Percentiles rank a stretch among this genome's conserved stretches.
Evolutionary conservation across 2,329 filamentous ascomycete genomes (phyloP).

Genomic region (Myriosclerotinia curreyana): DNA sequence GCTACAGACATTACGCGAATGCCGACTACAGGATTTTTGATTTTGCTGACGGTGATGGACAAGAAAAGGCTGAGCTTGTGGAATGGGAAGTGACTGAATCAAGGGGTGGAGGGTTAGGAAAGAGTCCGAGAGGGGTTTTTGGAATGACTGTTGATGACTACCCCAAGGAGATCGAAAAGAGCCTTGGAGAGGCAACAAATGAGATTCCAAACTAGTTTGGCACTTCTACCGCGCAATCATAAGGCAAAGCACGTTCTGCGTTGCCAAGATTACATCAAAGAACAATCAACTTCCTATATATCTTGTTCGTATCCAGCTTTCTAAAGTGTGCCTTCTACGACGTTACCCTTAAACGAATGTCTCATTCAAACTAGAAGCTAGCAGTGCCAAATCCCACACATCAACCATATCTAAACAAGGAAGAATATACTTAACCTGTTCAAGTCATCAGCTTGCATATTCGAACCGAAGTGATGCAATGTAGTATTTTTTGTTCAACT

Average conservation of each 20-base stretch:
- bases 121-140: conserved; percentile 32
- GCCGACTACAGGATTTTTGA: conserved; percentile 39
- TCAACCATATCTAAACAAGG: background rate
- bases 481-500: background rate
- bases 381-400: too few species aligned
- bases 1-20: conserved; percentile 34
- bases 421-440: background rate
- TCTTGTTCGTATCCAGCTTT: background rate
- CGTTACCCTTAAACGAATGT: background rate
- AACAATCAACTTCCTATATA: background rate
- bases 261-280: background rate
- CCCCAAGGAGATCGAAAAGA: conserved; percentile 6
- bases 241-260: background rate
- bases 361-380: background rate
- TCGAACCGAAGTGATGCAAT: background rate
- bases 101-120: conserved; percentile 37
- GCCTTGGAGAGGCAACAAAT: conserved; percentile 24
- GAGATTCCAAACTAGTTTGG: conserved; percentile 25
- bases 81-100: conserved; percentile 37
- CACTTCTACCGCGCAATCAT: background rate
- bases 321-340: background rate
- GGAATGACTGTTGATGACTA: conserved; percentile 18
- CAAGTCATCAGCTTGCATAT: background rate
- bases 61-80: conserved; percentile 30
- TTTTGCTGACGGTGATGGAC: conserved; percentile 34